phyloP scores from a whole-genome alignment of 2,329 filamentous ascomycete species.

The Epichloe hybrida region DNA sequence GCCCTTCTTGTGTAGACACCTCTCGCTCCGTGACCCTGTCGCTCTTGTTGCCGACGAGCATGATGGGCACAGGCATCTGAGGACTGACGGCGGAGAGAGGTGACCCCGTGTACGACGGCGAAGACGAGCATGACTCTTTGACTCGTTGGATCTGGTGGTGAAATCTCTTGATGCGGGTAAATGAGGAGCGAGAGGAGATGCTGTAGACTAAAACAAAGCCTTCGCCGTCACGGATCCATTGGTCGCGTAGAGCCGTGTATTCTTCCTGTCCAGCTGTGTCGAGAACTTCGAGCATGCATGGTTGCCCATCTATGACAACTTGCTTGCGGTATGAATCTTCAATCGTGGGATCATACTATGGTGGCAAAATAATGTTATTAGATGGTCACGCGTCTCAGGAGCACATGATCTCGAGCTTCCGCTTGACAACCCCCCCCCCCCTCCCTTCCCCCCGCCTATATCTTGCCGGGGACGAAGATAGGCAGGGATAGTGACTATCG shows the following conservation, averaged over 20 bases:
- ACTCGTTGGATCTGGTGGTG: constrained; percentile 95
- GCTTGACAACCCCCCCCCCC: too few relatives aligned
- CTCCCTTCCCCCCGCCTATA: background rate
- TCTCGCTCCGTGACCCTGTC: constrained; percentile 92
- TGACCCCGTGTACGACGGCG: constrained; percentile 54
- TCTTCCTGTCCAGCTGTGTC: constrained; percentile 98
- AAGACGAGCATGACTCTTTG: constrained; percentile 70
- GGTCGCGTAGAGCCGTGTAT: constrained; percentile 90
- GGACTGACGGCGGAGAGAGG: constrained; percentile 47
- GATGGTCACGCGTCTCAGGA: background rate
- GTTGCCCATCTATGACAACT: constrained; percentile 84
- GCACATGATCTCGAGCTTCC: background rate
- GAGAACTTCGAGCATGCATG: constrained; percentile 93
- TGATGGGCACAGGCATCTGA: constrained; percentile 71
- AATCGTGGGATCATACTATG: constrained; percentile 72
- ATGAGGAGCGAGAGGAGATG: constrained; percentile 93
- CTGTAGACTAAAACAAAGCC: constrained; percentile 97
- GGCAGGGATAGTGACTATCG: background rate
- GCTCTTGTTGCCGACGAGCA: constrained; percentile 98
- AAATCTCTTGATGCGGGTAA: constrained; percentile 87
- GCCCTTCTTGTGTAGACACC: constrained; percentile 91
- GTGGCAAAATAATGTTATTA: constrained; percentile 1
- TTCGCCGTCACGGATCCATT: constrained; percentile 97
- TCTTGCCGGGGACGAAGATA: background rate
- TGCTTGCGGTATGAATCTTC: constrained; percentile 82